These are phyloP conservation scores for Aspergillus diversus DNA, from an alignment of 495 filamentous ascomycete genomes.

Conservation along the genomic window DNA sequence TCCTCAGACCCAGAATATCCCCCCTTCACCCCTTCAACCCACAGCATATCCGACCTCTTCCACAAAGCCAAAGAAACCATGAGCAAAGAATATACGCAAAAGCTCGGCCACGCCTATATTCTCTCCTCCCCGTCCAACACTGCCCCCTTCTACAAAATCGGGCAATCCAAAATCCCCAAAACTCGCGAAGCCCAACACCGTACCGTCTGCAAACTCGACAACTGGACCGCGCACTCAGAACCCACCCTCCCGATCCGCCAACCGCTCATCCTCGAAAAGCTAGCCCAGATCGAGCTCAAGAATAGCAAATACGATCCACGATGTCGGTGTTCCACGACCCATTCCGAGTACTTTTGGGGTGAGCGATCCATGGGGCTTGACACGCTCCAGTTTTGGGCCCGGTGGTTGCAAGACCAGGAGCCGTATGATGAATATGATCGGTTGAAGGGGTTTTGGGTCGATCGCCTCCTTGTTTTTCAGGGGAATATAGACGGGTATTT, in stretches of 20 bases:
- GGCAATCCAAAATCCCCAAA: background rate
- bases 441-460: background rate
- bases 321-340: background rate
- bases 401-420: background rate
- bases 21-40: too few relatives aligned
- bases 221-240: background rate
- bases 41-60: too few relatives aligned
- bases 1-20: too few relatives aligned
- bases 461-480: slow-evolving; percentile 1
- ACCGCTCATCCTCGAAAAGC: background rate
- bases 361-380: background rate
- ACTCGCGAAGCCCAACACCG: background rate
- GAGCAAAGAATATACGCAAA: background rate
- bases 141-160: slow-evolving; percentile 7
- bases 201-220: background rate
- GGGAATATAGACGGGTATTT: background rate
- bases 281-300: slow-evolving; percentile 2
- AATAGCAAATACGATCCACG: background rate
- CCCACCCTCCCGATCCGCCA: background rate
- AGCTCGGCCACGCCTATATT: background rate
- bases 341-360: slow-evolving; percentile 4
- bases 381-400: background rate
- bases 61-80: too few relatives aligned
- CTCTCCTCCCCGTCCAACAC: background rate
- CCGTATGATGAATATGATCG: background rate